Evolutionary conservation across 306 rosid genomes (phyloP).

Genomic region (Coriaria nepalensis): DNA sequence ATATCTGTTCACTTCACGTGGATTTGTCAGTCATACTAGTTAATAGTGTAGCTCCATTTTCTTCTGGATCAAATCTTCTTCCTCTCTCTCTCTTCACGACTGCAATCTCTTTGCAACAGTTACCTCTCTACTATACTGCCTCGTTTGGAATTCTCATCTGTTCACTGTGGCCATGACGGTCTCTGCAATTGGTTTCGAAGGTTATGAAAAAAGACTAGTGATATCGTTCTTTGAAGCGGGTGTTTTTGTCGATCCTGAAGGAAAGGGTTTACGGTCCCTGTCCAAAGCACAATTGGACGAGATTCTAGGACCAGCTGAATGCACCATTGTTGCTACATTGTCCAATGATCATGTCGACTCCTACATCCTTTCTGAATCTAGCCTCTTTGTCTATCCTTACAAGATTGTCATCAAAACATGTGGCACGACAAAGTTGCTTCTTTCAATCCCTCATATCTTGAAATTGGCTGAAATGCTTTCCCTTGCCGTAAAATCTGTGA

Average conservation of each 20-base stretch:
- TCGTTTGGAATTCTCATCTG: too few species aligned
- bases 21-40: conserved; percentile 6
- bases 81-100: conserved; percentile 25
- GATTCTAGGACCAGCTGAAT: conserved; percentile 47
- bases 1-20: conserved; percentile 7
- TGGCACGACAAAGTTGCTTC: conserved; percentile 55
- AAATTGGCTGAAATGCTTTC: conserved; percentile 31
- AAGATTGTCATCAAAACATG: conserved; percentile 61
- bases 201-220: conserved; percentile 58
- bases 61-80: conserved; percentile 35
- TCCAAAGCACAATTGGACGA: conserved; percentile 43
- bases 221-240: conserved; percentile 38
- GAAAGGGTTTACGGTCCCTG: conserved; percentile 44
- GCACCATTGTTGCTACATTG: conserved; percentile 54
- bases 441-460: conserved; percentile 44
- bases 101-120: conserved; percentile 13
- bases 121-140: background rate
- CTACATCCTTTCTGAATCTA: conserved; percentile 60
- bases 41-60: conserved; percentile 17
- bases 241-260: conserved; percentile 43
- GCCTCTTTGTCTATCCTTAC: conserved; percentile 43
- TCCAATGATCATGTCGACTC: conserved; percentile 43
- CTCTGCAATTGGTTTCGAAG: conserved; percentile 65
- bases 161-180: conserved; percentile 22
- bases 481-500: conserved; percentile 34